Conservation (phyloP, 495 filamentous ascomycete genomes). For the Talaromyces liani region DNA sequence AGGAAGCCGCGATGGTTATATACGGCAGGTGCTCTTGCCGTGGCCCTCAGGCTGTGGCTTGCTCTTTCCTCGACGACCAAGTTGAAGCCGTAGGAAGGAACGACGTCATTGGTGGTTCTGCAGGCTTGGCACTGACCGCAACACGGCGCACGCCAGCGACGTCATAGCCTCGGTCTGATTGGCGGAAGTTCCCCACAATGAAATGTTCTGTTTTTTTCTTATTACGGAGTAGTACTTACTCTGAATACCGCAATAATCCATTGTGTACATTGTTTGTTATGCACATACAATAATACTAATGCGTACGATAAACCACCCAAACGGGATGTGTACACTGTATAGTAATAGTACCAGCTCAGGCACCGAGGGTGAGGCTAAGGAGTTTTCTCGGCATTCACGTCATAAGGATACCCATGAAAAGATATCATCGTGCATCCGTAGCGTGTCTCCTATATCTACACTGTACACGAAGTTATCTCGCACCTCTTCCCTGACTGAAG, state of each 20-base stretch:
- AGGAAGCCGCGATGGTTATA: not conserved
- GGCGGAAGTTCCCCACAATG: not conserved
- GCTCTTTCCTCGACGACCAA: not conserved
- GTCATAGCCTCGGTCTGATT: not conserved
- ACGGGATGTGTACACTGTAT: not conserved
- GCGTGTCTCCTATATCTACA: not conserved
- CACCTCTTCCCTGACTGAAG: not conserved
- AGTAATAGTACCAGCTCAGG: not conserved
- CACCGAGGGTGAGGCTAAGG: not conserved
- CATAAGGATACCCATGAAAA: not conserved
- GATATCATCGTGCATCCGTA: not conserved
- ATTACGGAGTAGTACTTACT: too few relatives aligned
- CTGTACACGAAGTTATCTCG: not conserved
- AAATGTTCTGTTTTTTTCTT: not conserved
- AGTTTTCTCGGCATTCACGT: not conserved
- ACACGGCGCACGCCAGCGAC: not conserved
- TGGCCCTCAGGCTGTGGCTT: not conserved
- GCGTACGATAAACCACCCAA: too few relatives aligned
- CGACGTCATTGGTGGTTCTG: slow-evolving; percentile 4
- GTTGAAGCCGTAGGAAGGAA: slow-evolving; percentile 1
- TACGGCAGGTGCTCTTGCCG: slow-evolving; percentile 1
- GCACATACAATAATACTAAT: too few relatives aligned
- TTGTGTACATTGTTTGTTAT: too few relatives aligned
- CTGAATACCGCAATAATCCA: too few relatives aligned
- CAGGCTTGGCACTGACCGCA: not conserved